phyloP scores from a whole-genome alignment of 495 filamentous ascomycete species.

The Rhypophila decipiens region DNA sequence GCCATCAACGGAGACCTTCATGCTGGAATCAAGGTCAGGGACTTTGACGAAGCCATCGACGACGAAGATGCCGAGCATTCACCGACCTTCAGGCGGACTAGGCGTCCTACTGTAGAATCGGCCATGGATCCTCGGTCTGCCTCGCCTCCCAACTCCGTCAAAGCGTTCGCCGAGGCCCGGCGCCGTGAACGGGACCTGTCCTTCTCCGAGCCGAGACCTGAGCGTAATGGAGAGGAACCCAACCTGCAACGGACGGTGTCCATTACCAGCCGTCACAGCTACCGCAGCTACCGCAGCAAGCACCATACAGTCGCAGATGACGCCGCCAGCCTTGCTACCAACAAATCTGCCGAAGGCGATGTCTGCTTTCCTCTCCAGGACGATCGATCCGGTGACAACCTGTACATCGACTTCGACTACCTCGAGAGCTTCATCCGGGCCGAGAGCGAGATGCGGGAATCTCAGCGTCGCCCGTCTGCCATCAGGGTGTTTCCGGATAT shows the following conservation, averaged over 20 bases:
- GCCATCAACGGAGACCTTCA: slow-evolving; percentile 21
- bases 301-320: slow-evolving; percentile 40
- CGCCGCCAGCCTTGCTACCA: slow-evolving; percentile 42
- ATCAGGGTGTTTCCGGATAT: slow-evolving; percentile 59
- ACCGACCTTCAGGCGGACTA: slow-evolving; percentile 29
- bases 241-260: slow-evolving; percentile 68
- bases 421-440: slow-evolving; percentile 70
- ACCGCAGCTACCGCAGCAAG: slow-evolving; percentile 43
- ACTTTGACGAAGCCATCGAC: slow-evolving; percentile 72
- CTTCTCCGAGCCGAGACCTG: slow-evolving; percentile 32
- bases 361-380: slow-evolving; percentile 70
- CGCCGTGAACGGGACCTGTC: slow-evolving; percentile 53
- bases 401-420: slow-evolving; percentile 78
- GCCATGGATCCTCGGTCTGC: slow-evolving; percentile 51
- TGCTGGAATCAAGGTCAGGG: slow-evolving; percentile 28
- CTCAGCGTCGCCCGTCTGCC: slow-evolving; percentile 29
- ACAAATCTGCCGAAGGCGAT: slow-evolving; percentile 66
- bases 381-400: slow-evolving; percentile 35
- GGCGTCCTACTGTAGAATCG: slow-evolving; percentile 42
- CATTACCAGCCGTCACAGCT: slow-evolving; percentile 52
- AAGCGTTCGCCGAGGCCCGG: slow-evolving; percentile 83
- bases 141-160: slow-evolving; percentile 94
- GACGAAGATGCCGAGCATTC: slow-evolving; percentile 61
- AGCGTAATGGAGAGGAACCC: slow-evolving; percentile 44
- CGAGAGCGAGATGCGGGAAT: slow-evolving; percentile 46